Base-by-base conservation (phyloP, 352 stramenopile genomes). In the Globisporangium nunn region DNA sequence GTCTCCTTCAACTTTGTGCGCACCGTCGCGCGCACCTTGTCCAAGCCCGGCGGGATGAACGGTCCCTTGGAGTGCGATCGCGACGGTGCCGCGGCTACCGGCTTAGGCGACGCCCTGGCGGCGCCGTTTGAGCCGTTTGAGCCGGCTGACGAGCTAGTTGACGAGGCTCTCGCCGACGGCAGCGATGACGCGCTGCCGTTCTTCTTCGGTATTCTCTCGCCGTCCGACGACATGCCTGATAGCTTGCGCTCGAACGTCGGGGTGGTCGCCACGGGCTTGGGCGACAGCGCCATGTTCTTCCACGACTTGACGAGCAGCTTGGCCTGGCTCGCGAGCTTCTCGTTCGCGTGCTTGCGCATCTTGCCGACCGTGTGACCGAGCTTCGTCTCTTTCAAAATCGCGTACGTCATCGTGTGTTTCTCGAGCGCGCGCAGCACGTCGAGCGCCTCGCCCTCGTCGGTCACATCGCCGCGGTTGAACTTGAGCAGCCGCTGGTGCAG, bases 261-360 rank as follows among this genome's bases (percentile, higher is more conserved):
- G 2, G 41, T 47, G 18, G 50, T 14, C 14, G 51, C 29, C 11
- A 53, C 44, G 1, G 68, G 58, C n/a, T 70, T 73, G 28, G 81
- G 81, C 45, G 81, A 91, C 55, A 87, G 58, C 51, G 82, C 85
- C 71, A 93, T 81, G 60, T 72, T 78, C 64, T 96, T 96, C 88
- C 88, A 96, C 44, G 69, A 75, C 70, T 93, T 95, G 39, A 96
- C 78, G 31, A 96, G 71, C 33, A 70, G 56, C 37, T 88, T 90
- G 30, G 87, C 85, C 43, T 82, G 58, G 54, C 72, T 79, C 47
- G 84, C 77, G 56, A 96, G 75, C 66, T 86, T 81, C 39, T 87
- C 79, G 67, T 95, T 79, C 45, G 85, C 74, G 67, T 96, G 80
- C 70, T 96, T 96, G 61, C 84, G 83, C 62, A 95, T 72, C 66